phyloP scores from a whole-genome alignment of 1,284 basidiomycete genomes.

The Calocybe gambosa region DNA sequence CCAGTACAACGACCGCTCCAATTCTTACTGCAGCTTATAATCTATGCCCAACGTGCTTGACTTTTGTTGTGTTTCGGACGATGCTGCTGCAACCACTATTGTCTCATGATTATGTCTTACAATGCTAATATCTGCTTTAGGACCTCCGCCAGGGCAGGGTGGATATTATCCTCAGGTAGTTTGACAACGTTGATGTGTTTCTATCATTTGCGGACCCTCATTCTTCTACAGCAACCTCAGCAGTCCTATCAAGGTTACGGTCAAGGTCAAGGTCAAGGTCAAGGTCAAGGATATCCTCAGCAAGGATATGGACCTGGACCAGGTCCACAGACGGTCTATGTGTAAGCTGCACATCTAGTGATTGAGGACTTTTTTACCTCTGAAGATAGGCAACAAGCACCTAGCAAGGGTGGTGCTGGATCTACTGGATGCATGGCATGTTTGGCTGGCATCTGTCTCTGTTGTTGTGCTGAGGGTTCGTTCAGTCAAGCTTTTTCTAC shows the following conservation, averaged over 20 bases:
- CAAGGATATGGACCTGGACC: conserved; percentile 62
- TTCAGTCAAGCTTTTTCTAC: not conserved
- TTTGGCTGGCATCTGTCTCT: conserved; percentile 63
- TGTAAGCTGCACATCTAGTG: conserved; percentile 40
- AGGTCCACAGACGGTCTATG: conserved; percentile 67
- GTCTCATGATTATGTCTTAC: not conserved
- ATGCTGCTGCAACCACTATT: not conserved
- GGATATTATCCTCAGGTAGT: conserved; percentile 68
- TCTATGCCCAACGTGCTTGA: not conserved
- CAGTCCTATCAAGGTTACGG: conserved; percentile 48
- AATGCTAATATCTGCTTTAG: conserved; percentile 25
- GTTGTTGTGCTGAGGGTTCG: conserved; percentile 73
- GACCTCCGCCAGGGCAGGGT: conserved; percentile 54
- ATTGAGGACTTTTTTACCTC: not conserved
- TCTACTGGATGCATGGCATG: conserved; percentile 57
- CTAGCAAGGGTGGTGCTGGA: conserved; percentile 27
- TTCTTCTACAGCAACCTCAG: conserved; percentile 46
- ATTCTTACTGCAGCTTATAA: not conserved
- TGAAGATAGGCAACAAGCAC: conserved; percentile 33
- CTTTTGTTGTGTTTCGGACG: not conserved
- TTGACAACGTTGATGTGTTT: conserved; percentile 1
- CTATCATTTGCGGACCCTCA: not conserved
- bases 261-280: conserved; percentile 18
- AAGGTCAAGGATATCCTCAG: conserved; percentile 31
- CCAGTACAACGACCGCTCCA: not conserved